Percentiles rank a stretch among this genome's conserved stretches.
These are phyloP conservation scores for Lepidium sativum DNA, from an alignment of 345 rosid genomes.

Conservation along the genomic window DNA sequence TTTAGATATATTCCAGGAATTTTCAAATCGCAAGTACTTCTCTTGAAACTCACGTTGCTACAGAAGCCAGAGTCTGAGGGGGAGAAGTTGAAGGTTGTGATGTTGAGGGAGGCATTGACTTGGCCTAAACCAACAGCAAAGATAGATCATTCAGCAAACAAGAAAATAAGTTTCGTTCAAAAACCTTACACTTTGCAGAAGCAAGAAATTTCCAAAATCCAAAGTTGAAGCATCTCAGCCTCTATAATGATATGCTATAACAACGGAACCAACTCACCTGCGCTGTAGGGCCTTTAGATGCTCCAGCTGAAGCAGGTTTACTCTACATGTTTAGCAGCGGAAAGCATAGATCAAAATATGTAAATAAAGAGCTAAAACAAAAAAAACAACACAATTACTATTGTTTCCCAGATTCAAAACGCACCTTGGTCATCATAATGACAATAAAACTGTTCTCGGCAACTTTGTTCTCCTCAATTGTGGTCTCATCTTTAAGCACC, in stretches of 20 bases:
- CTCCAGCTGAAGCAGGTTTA: conserved; percentile 51
- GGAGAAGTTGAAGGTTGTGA: conserved; percentile 29
- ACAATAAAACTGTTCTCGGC: conserved; percentile 73
- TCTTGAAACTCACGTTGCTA: conserved; percentile 34
- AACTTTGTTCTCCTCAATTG: conserved; percentile 65
- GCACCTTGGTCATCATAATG: conserved; percentile 73
- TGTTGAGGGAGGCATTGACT: conserved; percentile 32
- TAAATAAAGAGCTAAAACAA: background rate
- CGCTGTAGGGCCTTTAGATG: conserved; percentile 40
- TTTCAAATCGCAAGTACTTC: background rate
- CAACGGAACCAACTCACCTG: conserved; percentile 33
- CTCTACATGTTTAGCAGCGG: conserved; percentile 23
- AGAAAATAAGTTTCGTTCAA: background rate
- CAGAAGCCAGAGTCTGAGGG: conserved; percentile 38
- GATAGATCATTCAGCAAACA: background rate
- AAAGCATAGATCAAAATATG: background rate
- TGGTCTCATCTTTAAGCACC: conserved; percentile 70
- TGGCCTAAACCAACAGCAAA: conserved; percentile 35
- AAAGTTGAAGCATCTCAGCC: background rate
- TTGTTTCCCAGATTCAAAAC: background rate
- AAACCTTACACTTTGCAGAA: background rate
- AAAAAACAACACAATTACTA: background rate
- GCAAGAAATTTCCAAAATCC: background rate
- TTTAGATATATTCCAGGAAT: background rate
- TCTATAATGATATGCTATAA: background rate